A percentile compares a stretch with the other conserved stretches of the same genome.
phyloP scores from a whole-genome alignment of 208 protist species.

The Acanthamoeba culbertsoni region DNA sequence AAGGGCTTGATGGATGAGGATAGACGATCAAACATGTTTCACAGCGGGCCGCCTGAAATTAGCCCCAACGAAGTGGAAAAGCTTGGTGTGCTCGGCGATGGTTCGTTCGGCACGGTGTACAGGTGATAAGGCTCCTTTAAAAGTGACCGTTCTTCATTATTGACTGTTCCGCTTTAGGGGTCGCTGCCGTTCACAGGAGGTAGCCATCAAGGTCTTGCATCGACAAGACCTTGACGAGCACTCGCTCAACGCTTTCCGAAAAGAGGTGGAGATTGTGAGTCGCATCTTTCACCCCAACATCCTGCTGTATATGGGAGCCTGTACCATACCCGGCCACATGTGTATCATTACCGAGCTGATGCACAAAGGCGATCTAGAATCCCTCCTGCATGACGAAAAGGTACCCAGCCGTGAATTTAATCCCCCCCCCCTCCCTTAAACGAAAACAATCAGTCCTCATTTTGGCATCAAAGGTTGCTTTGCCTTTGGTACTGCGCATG shows the following conservation, averaged over 20 bases:
- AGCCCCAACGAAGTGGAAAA: conserved; percentile 12
- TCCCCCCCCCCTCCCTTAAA: not conserved
- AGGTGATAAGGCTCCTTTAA: not conserved
- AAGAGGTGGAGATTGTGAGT: conserved; percentile 57
- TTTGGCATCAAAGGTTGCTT: not conserved
- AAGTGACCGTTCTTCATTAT: not conserved
- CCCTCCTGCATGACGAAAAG: conserved; percentile 65
- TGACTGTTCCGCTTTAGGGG: not conserved
- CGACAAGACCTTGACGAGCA: conserved; percentile 49
- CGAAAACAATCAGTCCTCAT: not conserved
- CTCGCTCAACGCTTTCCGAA: conserved; percentile 51
- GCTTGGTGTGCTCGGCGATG: conserved; percentile 35
- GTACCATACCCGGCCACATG: conserved; percentile 74
- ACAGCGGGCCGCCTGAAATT: conserved; percentile 55
- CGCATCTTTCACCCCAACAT: conserved; percentile 79
- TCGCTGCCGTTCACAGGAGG: conserved; percentile 47
- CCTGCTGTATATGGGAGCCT: conserved; percentile 84
- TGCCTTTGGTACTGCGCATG: not conserved
- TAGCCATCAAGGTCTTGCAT: conserved; percentile 47
- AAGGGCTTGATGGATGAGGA: not conserved
- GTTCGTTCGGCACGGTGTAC: conserved; percentile 49
- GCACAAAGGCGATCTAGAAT: conserved; percentile 67
- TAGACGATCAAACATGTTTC: not conserved
- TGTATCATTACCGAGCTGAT: conserved; percentile 82
- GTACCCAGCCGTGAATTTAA: not conserved